Evolutionary conservation across 202 grass and related monocot genomes (phyloP).

Genomic region (Zoysia matrella): DNA sequence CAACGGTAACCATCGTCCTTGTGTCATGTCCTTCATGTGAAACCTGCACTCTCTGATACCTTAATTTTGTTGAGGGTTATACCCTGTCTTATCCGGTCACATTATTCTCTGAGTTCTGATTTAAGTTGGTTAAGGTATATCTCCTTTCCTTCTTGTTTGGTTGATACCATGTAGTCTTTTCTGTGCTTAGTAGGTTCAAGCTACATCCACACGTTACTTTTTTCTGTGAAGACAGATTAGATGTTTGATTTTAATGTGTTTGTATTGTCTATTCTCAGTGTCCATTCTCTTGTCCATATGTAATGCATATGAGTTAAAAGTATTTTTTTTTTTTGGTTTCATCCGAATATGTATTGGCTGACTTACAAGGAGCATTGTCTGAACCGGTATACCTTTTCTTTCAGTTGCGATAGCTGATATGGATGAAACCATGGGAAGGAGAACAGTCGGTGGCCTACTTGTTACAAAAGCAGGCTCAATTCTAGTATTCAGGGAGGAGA

Average conservation of each 20-base stretch:
- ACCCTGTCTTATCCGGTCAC: not conserved
- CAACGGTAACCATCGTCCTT: conserved; percentile 3
- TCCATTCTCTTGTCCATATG: not conserved
- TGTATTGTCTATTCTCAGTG: not conserved
- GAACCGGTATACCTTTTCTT: conserved; percentile 17
- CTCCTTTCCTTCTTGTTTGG: not conserved
- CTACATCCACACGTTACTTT: not conserved
- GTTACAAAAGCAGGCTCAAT: conserved; percentile 69
- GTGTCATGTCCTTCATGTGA: not conserved
- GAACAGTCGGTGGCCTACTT: conserved; percentile 69
- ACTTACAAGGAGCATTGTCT: not conserved
- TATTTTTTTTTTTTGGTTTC: not conserved
- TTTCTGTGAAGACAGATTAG: not conserved
- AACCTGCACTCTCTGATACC: not conserved
- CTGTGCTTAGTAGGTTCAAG: not conserved
- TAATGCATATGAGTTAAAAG: not conserved
- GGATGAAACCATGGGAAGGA: conserved; percentile 72
- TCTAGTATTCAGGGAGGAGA: conserved; percentile 65
- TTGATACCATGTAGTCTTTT: not conserved
- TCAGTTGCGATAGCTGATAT: conserved; percentile 54
- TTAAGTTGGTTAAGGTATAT: conserved; percentile 6
- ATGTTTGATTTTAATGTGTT: not conserved
- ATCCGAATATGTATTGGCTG: not conserved
- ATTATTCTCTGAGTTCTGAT: conserved; percentile 16
- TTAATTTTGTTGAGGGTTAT: conserved; percentile 23